These are phyloP conservation scores for Acanthochlamys bracteata DNA, from an alignment of 106 monocot species.

Conservation along the genomic window DNA sequence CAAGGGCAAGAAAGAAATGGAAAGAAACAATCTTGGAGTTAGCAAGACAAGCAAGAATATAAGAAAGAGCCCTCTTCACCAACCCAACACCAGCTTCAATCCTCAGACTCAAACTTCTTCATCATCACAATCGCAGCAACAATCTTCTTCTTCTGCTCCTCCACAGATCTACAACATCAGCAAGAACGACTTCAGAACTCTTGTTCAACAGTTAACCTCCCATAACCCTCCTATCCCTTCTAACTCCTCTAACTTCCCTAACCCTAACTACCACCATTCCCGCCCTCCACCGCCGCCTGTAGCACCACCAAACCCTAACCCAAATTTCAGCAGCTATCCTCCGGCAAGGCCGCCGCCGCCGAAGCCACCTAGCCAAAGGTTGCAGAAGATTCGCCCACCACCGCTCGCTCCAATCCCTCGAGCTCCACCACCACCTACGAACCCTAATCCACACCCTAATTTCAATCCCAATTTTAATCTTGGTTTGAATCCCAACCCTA, in stretches of 20 bases:
- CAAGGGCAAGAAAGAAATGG: background rate
- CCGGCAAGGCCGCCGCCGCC: conserved; percentile 25
- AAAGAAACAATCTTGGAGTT: conserved; percentile 18
- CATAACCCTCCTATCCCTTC: conserved; percentile 23
- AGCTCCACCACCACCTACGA: conserved; percentile 10
- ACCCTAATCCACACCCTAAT: background rate
- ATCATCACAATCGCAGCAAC: background rate
- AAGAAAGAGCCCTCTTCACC: conserved; percentile 29
- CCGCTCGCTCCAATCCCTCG: conserved; percentile 49
- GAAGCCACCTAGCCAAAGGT: conserved; percentile 36
- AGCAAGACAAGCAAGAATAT: conserved; percentile 29
- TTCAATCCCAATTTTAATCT: background rate
- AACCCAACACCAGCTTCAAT: conserved; percentile 12
- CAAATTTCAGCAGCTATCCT: background rate
- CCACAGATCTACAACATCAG: conserved; percentile 18
- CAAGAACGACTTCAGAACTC: conserved; percentile 28
- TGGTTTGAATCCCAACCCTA: conserved; percentile 3
- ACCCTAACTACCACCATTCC: background rate
- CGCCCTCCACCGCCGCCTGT: background rate
- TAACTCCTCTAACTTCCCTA: conserved; percentile 16
- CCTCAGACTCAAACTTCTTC: background rate
- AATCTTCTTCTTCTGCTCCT: background rate
- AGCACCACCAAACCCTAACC: background rate
- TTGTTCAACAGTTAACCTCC: conserved; percentile 73
- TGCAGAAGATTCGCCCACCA: conserved; percentile 65